phyloP scores from a whole-genome alignment of 768 basidiomycete species.

The Lepiota subincarnata region DNA sequence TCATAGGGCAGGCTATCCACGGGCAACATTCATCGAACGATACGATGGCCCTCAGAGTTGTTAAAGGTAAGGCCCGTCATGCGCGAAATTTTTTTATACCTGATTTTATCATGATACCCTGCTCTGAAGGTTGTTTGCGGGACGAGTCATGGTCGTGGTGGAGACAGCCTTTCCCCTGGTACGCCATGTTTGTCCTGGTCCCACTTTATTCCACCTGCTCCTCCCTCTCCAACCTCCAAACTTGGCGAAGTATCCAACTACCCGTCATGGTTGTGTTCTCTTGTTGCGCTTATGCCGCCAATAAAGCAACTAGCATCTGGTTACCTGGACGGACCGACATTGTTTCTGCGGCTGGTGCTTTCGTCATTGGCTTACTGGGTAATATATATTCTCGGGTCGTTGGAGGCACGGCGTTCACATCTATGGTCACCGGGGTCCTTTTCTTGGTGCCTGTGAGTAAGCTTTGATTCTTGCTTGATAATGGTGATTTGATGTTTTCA shows the following conservation, averaged over 20 bases:
- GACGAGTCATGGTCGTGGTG: constrained; percentile 75
- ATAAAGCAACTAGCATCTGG: constrained; percentile 54
- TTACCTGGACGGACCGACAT: constrained; percentile 69
- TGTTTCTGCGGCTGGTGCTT: constrained; percentile 73
- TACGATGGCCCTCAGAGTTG: constrained; percentile 37
- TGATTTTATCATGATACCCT: not conserved
- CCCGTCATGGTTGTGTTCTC: constrained; percentile 77
- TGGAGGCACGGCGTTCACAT: constrained; percentile 81
- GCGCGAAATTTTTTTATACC: not conserved
- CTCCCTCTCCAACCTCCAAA: constrained; percentile 76
- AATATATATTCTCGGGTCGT: constrained; percentile 76
- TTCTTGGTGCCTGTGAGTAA: constrained; percentile 79
- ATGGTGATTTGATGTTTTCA: constrained; percentile 13
- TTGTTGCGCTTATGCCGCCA: constrained; percentile 69
- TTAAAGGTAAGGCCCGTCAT: constrained; percentile 37
- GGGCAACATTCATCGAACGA: constrained; percentile 30
- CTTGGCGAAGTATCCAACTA: constrained; percentile 64
- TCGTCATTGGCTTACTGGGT: constrained; percentile 74
- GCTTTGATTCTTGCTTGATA: constrained; percentile 9
- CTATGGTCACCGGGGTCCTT: constrained; percentile 91
- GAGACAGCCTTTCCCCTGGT: constrained; percentile 75
- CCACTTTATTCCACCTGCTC: constrained; percentile 71
- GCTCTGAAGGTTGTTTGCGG: constrained; percentile 62
- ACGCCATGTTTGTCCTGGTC: constrained; percentile 74
- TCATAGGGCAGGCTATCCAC: constrained; percentile 32